Percentiles rank a stretch among this genome's conserved stretches.
These are phyloP conservation scores for Calvatia gigantea DNA, from an alignment of 768 basidiomycete genomes.

Conservation along the genomic window DNA sequence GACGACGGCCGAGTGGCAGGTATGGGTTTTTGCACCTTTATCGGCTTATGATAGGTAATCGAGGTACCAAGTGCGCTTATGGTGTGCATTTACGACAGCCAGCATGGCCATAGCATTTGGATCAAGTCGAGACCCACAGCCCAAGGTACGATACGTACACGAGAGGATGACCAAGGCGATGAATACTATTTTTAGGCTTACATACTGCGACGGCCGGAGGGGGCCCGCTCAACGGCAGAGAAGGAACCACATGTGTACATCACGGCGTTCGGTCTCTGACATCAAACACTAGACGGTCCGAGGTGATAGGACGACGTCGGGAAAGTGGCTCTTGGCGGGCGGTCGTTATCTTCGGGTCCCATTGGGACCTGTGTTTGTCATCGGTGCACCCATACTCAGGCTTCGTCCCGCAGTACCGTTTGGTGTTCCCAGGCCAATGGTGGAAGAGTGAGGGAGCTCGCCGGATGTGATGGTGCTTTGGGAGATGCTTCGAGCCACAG, in stretches of 20 bases:
- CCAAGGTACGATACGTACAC: conserved; percentile 45
- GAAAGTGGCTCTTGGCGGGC: background rate
- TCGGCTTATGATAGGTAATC: background rate
- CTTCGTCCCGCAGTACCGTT: conserved; percentile 6
- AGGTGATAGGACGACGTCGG: conserved; percentile 13
- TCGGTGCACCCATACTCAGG: conserved; percentile 5
- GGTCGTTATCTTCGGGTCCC: conserved; percentile 9
- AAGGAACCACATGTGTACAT: conserved; percentile 50
- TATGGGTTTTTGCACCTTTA: conserved; percentile 11
- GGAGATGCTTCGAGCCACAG: conserved; percentile 3
- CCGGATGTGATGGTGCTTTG: conserved; percentile 1
- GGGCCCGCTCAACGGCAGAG: conserved; percentile 15
- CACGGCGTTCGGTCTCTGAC: conserved; percentile 37
- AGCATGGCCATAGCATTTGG: conserved; percentile 81
- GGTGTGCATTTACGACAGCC: conserved; percentile 82
- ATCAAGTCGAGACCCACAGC: conserved; percentile 47
- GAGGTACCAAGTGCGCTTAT: conserved; percentile 51
- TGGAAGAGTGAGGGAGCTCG: conserved; percentile 10
- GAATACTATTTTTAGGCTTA: conserved; percentile 26
- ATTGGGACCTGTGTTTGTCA: conserved; percentile 9
- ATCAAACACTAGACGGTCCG: conserved; percentile 1
- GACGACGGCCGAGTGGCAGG: conserved; percentile 20
- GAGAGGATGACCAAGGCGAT: background rate
- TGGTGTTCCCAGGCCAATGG: conserved; percentile 7
- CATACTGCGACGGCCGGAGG: conserved; percentile 38